A percentile compares a stretch with the other conserved stretches of the same genome.
phyloP scores from a whole-genome alignment of 352 stramenopile genomes.

The Phytophthora aleatoria region DNA sequence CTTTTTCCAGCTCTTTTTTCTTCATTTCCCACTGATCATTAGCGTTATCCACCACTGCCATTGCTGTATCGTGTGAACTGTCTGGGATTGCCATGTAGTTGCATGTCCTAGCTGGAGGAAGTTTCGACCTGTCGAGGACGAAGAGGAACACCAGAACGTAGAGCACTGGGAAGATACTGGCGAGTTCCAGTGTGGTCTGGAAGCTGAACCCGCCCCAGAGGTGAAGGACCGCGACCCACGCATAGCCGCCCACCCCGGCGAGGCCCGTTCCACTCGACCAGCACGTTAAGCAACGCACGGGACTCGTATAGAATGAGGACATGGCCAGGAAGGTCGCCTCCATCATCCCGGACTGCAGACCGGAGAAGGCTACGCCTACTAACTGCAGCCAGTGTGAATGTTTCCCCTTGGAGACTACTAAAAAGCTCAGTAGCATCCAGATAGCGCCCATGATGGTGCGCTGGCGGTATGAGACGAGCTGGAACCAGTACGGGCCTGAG shows the following conservation, averaged over 20 bases:
- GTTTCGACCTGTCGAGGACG: slow-evolving; percentile 57
- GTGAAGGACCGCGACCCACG: slow-evolving; percentile 84
- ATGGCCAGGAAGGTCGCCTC: slow-evolving; percentile 90
- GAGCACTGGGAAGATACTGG: slow-evolving; percentile 61
- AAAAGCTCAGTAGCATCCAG: slow-evolving; percentile 86
- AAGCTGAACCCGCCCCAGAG: slow-evolving; percentile 73
- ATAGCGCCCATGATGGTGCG: slow-evolving; percentile 73
- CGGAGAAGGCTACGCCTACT: slow-evolving; percentile 87
- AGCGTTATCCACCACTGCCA: slow-evolving; percentile 5
- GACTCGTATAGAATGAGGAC: slow-evolving; percentile 82
- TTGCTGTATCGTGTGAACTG: slow-evolving; percentile 14
- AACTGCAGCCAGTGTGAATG: slow-evolving; percentile 78
- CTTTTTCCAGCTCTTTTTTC: slow-evolving; percentile 13
- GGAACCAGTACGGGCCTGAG: slow-evolving; percentile 94
- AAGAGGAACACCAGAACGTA: slow-evolving; percentile 72
- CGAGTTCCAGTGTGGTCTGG: slow-evolving; percentile 59
- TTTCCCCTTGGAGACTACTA: slow-evolving; percentile 66
- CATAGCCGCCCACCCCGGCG: slow-evolving; percentile 91
- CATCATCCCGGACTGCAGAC: slow-evolving; percentile 89
- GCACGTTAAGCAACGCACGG: slow-evolving; percentile 78
- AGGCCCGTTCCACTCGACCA: slow-evolving; percentile 94
- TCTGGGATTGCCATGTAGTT: slow-evolving; percentile 54
- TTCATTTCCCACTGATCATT: slow-evolving; percentile 14
- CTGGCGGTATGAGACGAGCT: slow-evolving; percentile 87
- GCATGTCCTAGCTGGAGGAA: slow-evolving; percentile 41